Evolutionary conservation across 176 grass and related monocot species (phyloP), one percentile per base, ranked within the genome.

Genomic region (Lolium rigidum): DNA sequence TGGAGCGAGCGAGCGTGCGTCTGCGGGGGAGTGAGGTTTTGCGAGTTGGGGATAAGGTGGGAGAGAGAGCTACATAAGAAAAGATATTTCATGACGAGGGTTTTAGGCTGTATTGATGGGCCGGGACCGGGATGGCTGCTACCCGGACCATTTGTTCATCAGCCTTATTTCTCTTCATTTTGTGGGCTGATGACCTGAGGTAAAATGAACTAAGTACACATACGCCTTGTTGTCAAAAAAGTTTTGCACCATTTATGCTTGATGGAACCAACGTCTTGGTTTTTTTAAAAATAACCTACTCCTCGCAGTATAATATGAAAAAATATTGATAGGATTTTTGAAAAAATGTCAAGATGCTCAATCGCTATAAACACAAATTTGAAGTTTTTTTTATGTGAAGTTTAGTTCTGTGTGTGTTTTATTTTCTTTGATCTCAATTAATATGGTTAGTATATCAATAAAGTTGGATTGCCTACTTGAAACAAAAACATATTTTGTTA

Each of bases 21-120:
- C 39, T 26, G 81, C 16, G 39, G 1, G 14, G 9, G 80, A 58
- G 62, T 6, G 21, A 61, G 87, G 68, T 61, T 82, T 64, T 64
- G 56, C 46, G 74, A 61, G 38, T 31, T 72, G 52, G 50, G 76
- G 87, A 90, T 86, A 86, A 90, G 93, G 85, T 60, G 58, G 31
- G 31, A 7, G 47, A 20, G 9, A 15, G 10, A 18, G 25, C 1
- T 24, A 28, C 24, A 64, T 1, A 59, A 35, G 60, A 28, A 15
- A 49, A 70, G 84, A 87, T 87, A 83, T 83, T 87, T 90, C 44
- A 0, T 3, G 63, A 38, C 2, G 10, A 72, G 83, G 78, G 28
- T 77, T 86, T 82, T 62, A 74, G 71, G 6, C 21, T 26, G 71
- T 15, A 6, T 15, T 50, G 12, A 74, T 74, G 71, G 71, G 71